phyloP scores from a whole-genome alignment of 192 early-diverging fungal genomes.

The Backusella liffmaniae region DNA sequence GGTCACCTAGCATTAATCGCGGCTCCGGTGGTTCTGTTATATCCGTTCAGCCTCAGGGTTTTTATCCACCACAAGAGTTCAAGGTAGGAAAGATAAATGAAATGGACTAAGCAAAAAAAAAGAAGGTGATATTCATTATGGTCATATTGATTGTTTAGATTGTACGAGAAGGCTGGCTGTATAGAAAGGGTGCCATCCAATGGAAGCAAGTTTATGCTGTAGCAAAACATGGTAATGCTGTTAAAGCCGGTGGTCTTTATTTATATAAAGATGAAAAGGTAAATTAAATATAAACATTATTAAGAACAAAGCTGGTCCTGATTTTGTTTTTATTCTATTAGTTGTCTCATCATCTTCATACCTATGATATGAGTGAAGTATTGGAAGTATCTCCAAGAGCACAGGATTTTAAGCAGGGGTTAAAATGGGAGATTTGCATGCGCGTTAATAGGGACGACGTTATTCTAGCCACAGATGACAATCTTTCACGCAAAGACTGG shows the following conservation, averaged over 20 bases:
- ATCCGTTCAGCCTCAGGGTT: background rate
- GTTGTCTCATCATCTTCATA: conserved; percentile 43
- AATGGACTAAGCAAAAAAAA: background rate
- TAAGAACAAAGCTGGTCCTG: background rate
- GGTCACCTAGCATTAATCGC: background rate
- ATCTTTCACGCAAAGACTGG: conserved; percentile 46
- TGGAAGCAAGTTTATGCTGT: conserved; percentile 53
- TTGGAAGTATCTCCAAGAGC: conserved; percentile 43
- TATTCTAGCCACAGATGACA: conserved; percentile 46
- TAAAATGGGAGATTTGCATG: conserved; percentile 48
- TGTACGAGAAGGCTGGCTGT: conserved; percentile 54
- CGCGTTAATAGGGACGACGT: conserved; percentile 46
- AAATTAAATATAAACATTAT: background rate
- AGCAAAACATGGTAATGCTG: conserved; percentile 44
- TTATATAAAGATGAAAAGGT: conserved; percentile 57
- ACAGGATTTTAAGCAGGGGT: conserved; percentile 39
- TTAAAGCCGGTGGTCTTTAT: conserved; percentile 46
- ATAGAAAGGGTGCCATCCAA: conserved; percentile 38
- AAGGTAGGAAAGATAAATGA: conserved; percentile 12
- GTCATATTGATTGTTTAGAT: conserved; percentile 24
- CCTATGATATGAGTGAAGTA: conserved; percentile 50
- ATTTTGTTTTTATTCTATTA: conserved; percentile 4
- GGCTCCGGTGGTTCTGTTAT: conserved; percentile 11
- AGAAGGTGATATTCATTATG: background rate
- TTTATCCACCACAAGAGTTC: conserved; percentile 22